Evolutionary conservation across 2,329 filamentous ascomycete genomes (phyloP).

Genomic region (Fusarium duplospermum): DNA sequence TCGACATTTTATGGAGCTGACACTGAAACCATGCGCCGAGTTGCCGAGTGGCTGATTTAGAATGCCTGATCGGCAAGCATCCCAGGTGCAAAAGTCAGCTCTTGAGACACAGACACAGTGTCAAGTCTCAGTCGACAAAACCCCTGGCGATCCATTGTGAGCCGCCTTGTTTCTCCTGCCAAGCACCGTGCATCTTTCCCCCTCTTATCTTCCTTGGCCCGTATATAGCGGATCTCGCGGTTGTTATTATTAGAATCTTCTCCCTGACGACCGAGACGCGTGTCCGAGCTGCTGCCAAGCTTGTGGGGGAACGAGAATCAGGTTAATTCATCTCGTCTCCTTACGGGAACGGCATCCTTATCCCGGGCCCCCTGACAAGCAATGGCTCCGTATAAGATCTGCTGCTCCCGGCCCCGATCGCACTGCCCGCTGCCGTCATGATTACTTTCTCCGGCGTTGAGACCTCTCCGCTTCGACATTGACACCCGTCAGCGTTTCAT

Average conservation of each 20-base stretch:
- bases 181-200: slow-evolving; percentile 21
- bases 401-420: not conserved
- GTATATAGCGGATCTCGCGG: slow-evolving; percentile 14
- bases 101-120: slow-evolving; percentile 10
- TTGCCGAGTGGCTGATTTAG: slow-evolving; percentile 12
- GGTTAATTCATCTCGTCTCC: slow-evolving; percentile 15
- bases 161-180: not conserved
- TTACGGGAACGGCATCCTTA: not conserved
- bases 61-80: slow-evolving; percentile 8
- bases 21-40: not conserved
- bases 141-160: slow-evolving; percentile 23
- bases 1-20: not conserved
- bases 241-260: slow-evolving; percentile 35
- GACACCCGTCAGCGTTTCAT: not conserved
- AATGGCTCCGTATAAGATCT: slow-evolving; percentile 24
- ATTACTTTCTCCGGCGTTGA: not conserved
- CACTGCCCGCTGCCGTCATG: not conserved
- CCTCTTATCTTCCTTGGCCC: slow-evolving; percentile 6
- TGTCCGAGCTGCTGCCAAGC: slow-evolving; percentile 9
- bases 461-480: slow-evolving; percentile 1
- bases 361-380: slow-evolving; percentile 12
- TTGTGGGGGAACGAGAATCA: slow-evolving; percentile 25
- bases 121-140: not conserved
- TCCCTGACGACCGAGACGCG: slow-evolving; percentile 9
- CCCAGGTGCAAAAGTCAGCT: slow-evolving; percentile 8